These are phyloP conservation scores for Penicillium nucicola DNA, from an alignment of 495 filamentous ascomycete genomes.

Conservation along the genomic window DNA sequence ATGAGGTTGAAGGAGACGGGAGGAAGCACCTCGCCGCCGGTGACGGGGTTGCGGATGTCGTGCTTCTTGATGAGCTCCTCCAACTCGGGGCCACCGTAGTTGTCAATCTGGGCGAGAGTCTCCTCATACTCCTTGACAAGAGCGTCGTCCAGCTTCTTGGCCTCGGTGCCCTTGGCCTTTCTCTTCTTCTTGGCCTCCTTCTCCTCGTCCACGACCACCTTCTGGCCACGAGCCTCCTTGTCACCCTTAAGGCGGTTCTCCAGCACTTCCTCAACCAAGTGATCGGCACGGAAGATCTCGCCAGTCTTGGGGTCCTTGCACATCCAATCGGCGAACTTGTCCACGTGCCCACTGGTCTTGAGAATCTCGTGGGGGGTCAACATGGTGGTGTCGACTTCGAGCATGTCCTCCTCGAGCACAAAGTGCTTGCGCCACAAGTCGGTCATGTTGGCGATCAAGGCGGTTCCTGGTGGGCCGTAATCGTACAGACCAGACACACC, in stretches of 20 bases:
- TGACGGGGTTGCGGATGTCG: conserved; percentile 62
- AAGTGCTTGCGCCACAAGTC: conserved; percentile 94
- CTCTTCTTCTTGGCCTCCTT: conserved; percentile 66
- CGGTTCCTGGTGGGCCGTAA: conserved; percentile 78
- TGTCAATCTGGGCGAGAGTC: conserved; percentile 68
- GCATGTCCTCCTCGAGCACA: conserved; percentile 84
- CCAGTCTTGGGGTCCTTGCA: conserved; percentile 98
- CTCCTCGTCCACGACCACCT: conserved; percentile 61
- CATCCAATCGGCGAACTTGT: conserved; percentile 99
- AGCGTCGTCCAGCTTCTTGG: conserved; percentile 61
- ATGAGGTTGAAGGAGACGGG: conserved; percentile 72
- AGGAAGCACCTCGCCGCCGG: conserved; percentile 56
- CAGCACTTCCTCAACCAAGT: conserved; percentile 90
- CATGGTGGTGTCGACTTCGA: conserved; percentile 83
- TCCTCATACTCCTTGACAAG: conserved; percentile 66
- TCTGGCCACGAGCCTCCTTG: conserved; percentile 72
- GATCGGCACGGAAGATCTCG: conserved; percentile 93
- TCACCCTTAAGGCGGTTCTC: conserved; percentile 78
- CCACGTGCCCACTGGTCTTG: conserved; percentile 95
- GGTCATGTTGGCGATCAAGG: conserved; percentile 79
- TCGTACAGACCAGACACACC: conserved; percentile 84
- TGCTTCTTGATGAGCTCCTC: conserved; percentile 61
- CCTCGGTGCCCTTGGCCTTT: conserved; percentile 55
- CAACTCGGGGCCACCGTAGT: conserved; percentile 63
- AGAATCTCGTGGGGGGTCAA: conserved; percentile 86